Evolutionary conservation across 768 basidiomycete species (phyloP).

Genomic region (Myochromella boudieri): DNA sequence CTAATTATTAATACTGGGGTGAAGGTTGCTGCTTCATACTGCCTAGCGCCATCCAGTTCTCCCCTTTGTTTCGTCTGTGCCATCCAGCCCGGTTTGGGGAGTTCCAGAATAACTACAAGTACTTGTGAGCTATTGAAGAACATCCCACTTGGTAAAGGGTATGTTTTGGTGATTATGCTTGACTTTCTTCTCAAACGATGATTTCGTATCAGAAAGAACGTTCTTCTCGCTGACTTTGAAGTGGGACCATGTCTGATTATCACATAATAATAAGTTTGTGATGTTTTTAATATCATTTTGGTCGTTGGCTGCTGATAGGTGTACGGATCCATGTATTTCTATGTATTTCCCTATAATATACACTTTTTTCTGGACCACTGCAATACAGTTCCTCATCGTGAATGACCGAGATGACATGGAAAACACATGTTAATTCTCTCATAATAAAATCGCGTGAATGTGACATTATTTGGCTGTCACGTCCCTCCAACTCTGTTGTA

Average conservation of each 20-base stretch:
- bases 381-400: too few relatives aligned
- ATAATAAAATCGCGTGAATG: slow-evolving; percentile 6
- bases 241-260: slow-evolving; percentile 56
- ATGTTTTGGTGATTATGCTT: not conserved
- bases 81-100: slow-evolving; percentile 41
- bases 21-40: slow-evolving; percentile 64
- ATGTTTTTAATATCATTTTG: not conserved
- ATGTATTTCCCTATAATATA: not conserved
- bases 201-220: slow-evolving; percentile 10
- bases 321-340: slow-evolving; percentile 6
- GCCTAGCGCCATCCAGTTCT: slow-evolving; percentile 59
- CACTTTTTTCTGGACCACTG: not conserved
- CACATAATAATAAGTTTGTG: too few relatives aligned
- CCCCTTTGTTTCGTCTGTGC: slow-evolving; percentile 60
- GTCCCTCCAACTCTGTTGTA: slow-evolving; percentile 11
- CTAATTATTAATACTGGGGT: slow-evolving; percentile 5
- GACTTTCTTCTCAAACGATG: not conserved
- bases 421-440: slow-evolving; percentile 18
- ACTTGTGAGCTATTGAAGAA: slow-evolving; percentile 46
- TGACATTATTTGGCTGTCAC: slow-evolving; percentile 17
- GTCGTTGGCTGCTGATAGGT: not conserved
- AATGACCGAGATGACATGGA: not conserved
- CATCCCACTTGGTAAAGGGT: slow-evolving; percentile 42
- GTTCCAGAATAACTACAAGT: slow-evolving; percentile 39
- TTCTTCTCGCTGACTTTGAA: slow-evolving; percentile 45